Conservation (phyloP, 1,139 yeast genomes). For the Yamadazyma aaseri region DNA sequence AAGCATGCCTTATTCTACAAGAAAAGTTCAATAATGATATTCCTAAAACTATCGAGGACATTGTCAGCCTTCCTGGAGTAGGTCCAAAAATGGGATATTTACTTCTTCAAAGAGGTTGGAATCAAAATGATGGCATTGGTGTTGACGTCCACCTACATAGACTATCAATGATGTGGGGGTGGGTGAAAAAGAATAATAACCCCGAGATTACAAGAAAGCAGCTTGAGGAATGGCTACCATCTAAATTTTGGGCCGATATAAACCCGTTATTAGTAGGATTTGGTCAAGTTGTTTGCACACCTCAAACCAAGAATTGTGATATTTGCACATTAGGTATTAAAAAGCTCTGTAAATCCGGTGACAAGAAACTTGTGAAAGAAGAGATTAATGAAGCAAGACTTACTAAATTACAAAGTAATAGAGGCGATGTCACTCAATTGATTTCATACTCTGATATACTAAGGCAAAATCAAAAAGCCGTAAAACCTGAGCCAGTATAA, state of each 20-base stretch:
- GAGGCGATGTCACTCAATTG: conserved; percentile 36
- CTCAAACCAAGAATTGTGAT: conserved; percentile 71
- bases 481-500: no score
- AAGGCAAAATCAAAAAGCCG: no score
- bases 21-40: conserved; percentile 62
- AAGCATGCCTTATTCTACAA: conserved; percentile 53
- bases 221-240: conserved; percentile 74
- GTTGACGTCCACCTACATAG: conserved; percentile 93
- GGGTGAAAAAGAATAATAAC: conserved; percentile 59
- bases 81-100: conserved; percentile 96
- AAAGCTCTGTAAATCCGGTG: conserved; percentile 53
- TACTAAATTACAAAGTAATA: conserved; percentile 29
- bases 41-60: conserved; percentile 64
- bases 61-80: conserved; percentile 79
- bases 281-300: conserved; percentile 85
- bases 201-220: conserved; percentile 77
- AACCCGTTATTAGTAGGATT: conserved; percentile 89
- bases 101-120: conserved; percentile 81
- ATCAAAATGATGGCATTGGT: conserved; percentile 74
- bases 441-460: no score
- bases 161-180: conserved; percentile 75
- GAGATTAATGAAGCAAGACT: conserved; percentile 29
- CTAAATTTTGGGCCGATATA: conserved; percentile 73
- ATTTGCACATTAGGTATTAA: conserved; percentile 58
- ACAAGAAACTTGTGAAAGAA: conserved; percentile 36